Evolutionary conservation across 225 moss, liverwort and hornwort species (phyloP).

Genomic region (Polytrichum commune): DNA sequence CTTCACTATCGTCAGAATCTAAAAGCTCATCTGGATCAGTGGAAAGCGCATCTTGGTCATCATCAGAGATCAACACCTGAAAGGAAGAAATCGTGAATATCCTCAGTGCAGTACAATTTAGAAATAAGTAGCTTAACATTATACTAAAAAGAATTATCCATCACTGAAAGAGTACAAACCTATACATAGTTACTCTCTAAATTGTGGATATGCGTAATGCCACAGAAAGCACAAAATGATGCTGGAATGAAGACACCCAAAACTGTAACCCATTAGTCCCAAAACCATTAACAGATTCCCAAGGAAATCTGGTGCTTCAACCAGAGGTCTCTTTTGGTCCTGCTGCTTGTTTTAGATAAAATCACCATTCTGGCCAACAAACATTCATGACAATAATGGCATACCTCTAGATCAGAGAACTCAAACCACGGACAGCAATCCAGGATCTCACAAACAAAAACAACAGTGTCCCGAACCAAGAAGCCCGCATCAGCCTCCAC

Average conservation of each 20-base stretch:
- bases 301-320: no score
- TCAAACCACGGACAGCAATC: constrained; percentile 99
- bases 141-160: no score
- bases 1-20: constrained; percentile 99
- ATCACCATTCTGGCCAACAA: background rate
- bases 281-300: no score
- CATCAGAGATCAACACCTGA: constrained; percentile 98
- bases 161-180: no score
- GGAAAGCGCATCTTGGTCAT: constrained; percentile 96
- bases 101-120: constrained; percentile 2
- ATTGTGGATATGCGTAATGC: no score
- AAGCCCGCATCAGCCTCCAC: constrained; percentile 97
- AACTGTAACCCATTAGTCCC: no score
- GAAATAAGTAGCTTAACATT: no score
- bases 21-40: constrained; percentile 97
- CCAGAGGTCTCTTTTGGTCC: no score
- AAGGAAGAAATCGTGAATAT: constrained; percentile 23
- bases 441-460: constrained; percentile 98
- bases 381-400: background rate
- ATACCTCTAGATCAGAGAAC: constrained; percentile 98
- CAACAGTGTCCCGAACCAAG: constrained; percentile 90
- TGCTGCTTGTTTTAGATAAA: background rate
- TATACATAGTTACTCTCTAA: no score
- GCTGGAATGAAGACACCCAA: no score
- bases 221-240: no score